These are phyloP conservation scores for Glycine latifolia DNA, from an alignment of 306 rosid genomes.

Conservation along the genomic window DNA sequence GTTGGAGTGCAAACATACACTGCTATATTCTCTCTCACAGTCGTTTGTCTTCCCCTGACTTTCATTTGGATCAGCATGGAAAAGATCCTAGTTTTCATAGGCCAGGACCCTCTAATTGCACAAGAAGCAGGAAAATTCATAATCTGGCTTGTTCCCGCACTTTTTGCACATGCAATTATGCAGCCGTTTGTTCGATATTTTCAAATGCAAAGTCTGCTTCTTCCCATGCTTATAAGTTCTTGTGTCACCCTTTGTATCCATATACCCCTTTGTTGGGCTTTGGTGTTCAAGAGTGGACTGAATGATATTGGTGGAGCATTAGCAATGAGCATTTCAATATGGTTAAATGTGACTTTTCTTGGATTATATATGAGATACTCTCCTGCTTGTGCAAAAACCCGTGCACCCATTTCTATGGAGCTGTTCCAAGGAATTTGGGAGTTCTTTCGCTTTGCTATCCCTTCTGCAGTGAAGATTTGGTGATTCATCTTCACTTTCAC, in stretches of 20 bases:
- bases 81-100: slow-evolving; percentile 60
- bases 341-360: slow-evolving; percentile 72
- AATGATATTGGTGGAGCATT: slow-evolving; percentile 74
- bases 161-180: slow-evolving; percentile 71
- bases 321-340: slow-evolving; percentile 68
- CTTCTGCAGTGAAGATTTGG: slow-evolving; percentile 83
- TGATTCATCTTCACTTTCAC: slow-evolving; percentile 34
- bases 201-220: slow-evolving; percentile 70
- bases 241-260: slow-evolving; percentile 54
- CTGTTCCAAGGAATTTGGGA: slow-evolving; percentile 59
- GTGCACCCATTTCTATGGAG: slow-evolving; percentile 62
- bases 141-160: slow-evolving; percentile 74
- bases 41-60: slow-evolving; percentile 68
- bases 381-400: slow-evolving; percentile 59
- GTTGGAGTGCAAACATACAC: slow-evolving; percentile 64
- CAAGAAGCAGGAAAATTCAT: slow-evolving; percentile 69
- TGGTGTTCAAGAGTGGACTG: slow-evolving; percentile 66
- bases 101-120: slow-evolving; percentile 84
- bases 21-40: slow-evolving; percentile 63
- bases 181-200: slow-evolving; percentile 70
- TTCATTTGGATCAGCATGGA: slow-evolving; percentile 68
- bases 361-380: slow-evolving; percentile 63
- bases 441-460: slow-evolving; percentile 69
- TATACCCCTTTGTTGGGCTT: slow-evolving; percentile 70
- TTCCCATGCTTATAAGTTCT: slow-evolving; percentile 68